Evolutionary conservation across 805 yeast genomes (phyloP).

Genomic region (Kuraishia piskuri): DNA sequence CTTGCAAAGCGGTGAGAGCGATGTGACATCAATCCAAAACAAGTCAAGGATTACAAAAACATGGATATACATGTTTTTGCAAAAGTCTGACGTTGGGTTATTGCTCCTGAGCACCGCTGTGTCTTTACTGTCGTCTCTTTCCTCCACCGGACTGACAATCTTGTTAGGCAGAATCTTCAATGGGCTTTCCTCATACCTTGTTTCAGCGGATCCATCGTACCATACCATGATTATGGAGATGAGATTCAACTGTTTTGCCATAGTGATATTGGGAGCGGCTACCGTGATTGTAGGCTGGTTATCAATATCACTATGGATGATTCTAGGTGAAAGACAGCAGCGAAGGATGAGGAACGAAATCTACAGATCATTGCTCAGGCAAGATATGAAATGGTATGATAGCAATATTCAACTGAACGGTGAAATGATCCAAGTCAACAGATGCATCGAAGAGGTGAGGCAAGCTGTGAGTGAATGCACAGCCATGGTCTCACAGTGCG

Average conservation of each 20-base stretch:
- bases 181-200: conserved; percentile 24
- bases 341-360: conserved; percentile 41
- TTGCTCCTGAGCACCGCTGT: conserved; percentile 11
- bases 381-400: conserved; percentile 59
- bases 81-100: conserved; percentile 14
- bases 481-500: conserved; percentile 46
- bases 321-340: conserved; percentile 66
- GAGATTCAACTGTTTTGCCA: conserved; percentile 23
- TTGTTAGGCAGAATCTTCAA: conserved; percentile 60
- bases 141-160: conserved; percentile 54
- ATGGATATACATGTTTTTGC: conserved; percentile 17
- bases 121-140: conserved; percentile 42
- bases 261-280: conserved; percentile 39
- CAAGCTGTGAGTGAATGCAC: conserved; percentile 59
- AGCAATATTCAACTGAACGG: conserved; percentile 48
- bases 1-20: background rate
- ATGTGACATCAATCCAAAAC: background rate
- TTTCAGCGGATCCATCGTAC: conserved; percentile 19
- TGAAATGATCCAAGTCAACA: conserved; percentile 50
- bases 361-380: conserved; percentile 33
- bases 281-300: conserved; percentile 39
- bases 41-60: background rate
- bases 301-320: conserved; percentile 54
- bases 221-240: conserved; percentile 28
- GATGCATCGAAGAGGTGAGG: conserved; percentile 70